Evolutionary conservation across 2,329 filamentous ascomycete species (phyloP).

Genomic region (Ploettnerulaceae sp.): DNA sequence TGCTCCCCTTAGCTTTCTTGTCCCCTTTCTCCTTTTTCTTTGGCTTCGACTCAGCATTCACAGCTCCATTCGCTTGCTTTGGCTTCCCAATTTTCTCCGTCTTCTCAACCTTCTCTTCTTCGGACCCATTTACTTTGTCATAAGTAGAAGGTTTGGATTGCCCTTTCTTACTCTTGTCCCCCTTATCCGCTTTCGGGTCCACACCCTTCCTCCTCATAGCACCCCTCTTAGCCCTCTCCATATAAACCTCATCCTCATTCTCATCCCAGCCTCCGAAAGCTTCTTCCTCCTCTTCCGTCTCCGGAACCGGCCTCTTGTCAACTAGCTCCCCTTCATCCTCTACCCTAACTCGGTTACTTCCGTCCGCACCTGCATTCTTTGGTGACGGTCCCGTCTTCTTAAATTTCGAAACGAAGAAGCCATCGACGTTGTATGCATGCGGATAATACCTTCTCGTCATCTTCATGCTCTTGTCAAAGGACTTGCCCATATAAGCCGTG

Average conservation of each 20-base stretch:
- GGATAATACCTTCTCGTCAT: conserved; percentile 84
- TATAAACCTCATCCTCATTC: conserved; percentile 65
- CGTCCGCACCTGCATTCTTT: conserved; percentile 36
- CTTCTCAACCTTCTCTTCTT: background rate
- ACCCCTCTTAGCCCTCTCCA: conserved; percentile 68
- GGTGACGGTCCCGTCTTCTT: conserved; percentile 84
- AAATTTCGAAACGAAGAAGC: conserved; percentile 97
- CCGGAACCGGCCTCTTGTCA: conserved; percentile 58
- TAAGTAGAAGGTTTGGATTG: conserved; percentile 5
- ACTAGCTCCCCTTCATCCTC: conserved; percentile 44
- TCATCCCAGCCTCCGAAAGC: conserved; percentile 72
- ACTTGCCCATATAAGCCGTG: conserved; percentile 84
- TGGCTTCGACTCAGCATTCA: background rate
- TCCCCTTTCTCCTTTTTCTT: too few species aligned
- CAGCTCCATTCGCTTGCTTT: background rate
- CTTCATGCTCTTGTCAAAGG: conserved; percentile 80
- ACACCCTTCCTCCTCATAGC: conserved; percentile 69
- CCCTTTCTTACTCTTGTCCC: conserved; percentile 26
- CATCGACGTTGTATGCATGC: conserved; percentile 90
- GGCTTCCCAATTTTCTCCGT: background rate
- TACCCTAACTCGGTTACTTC: conserved; percentile 19
- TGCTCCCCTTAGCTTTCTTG: background rate
- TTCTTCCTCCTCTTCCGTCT: conserved; percentile 41
- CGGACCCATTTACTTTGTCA: too few species aligned
- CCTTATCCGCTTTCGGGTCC: conserved; percentile 57